phyloP scores from a whole-genome alignment of 352 stramenopile genomes.

The Globisporangium rhizosaccharum region DNA sequence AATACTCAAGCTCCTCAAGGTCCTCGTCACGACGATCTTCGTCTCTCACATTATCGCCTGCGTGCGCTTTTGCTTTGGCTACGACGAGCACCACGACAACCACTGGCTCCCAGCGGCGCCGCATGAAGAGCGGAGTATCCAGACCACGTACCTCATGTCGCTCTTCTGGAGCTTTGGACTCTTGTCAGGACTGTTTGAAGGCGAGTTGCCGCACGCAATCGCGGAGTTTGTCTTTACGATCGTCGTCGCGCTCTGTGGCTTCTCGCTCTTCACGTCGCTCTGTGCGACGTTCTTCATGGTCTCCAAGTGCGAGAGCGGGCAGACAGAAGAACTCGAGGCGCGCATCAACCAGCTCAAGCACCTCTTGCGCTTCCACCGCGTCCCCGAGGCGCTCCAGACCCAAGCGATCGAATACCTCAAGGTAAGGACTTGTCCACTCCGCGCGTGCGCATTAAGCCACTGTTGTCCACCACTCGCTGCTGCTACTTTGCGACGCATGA shows the following conservation, averaged over 20 bases:
- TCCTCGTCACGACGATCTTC: slow-evolving; percentile 28
- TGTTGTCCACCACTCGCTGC: not conserved
- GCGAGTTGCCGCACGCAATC: slow-evolving; percentile 26
- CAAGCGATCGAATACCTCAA: slow-evolving; percentile 63
- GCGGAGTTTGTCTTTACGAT: slow-evolving; percentile 45
- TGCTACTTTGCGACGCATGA: no score
- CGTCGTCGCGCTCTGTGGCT: slow-evolving; percentile 38
- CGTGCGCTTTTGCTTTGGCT: slow-evolving; percentile 33
- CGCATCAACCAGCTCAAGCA: slow-evolving; percentile 66
- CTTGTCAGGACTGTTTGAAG: slow-evolving; percentile 49
- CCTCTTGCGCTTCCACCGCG: slow-evolving; percentile 54
- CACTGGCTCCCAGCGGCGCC: slow-evolving; percentile 18
- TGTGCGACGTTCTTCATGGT: slow-evolving; percentile 66
- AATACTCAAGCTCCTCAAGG: slow-evolving; percentile 43
- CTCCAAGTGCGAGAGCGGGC: slow-evolving; percentile 59
- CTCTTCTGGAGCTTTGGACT: slow-evolving; percentile 58
- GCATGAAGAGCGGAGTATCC: slow-evolving; percentile 7
- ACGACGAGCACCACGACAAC: slow-evolving; percentile 10
- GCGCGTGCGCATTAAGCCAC: no score
- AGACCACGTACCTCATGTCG: slow-evolving; percentile 26
- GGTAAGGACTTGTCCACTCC: not conserved
- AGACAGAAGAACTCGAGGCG: slow-evolving; percentile 34
- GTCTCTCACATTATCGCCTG: slow-evolving; percentile 50
- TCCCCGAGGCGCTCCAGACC: slow-evolving; percentile 39
- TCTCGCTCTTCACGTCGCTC: slow-evolving; percentile 56